A percentile compares a stretch with the other conserved stretches of the same genome.
phyloP scores from a whole-genome alignment of 306 rosid genomes.

The Inga leiocalycina region DNA sequence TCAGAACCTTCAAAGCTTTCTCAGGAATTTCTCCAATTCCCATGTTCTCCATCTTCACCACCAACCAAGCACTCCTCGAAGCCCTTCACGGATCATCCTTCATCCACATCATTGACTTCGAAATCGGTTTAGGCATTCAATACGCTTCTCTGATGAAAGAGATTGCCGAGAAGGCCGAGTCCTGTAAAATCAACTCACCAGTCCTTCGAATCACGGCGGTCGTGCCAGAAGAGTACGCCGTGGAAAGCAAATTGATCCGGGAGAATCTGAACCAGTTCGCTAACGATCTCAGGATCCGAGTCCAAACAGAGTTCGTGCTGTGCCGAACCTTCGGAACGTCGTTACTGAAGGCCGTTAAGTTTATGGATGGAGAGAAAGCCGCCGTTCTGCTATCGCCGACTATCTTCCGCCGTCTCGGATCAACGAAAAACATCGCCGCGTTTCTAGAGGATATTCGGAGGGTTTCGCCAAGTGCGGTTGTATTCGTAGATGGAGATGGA shows the following conservation, averaged over 20 bases:
- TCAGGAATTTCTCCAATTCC: conserved; percentile 77
- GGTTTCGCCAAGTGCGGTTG: conserved; percentile 66
- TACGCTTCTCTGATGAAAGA: conserved; percentile 89
- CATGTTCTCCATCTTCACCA: conserved; percentile 85
- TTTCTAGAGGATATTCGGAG: conserved; percentile 57
- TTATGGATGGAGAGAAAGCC: conserved; percentile 72
- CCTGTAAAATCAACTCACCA: conserved; percentile 39
- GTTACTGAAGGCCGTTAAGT: conserved; percentile 65
- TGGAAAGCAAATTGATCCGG: conserved; percentile 55
- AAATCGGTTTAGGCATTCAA: conserved; percentile 82
- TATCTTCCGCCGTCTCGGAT: conserved; percentile 60
- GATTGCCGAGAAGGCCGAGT: conserved; percentile 61
- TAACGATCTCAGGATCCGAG: conserved; percentile 64
- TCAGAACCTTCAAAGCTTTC: conserved; percentile 69
- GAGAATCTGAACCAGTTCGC: conserved; percentile 79
- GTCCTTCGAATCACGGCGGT: conserved; percentile 71
- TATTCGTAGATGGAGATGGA: conserved; percentile 75
- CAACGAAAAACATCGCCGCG: conserved; percentile 28
- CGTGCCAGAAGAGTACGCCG: conserved; percentile 68
- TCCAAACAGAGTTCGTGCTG: conserved; percentile 62
- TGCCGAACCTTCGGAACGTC: conserved; percentile 56
- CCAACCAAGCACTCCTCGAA: conserved; percentile 85
- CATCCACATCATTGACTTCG: conserved; percentile 83
- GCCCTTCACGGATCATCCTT: conserved; percentile 50
- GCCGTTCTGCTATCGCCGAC: conserved; percentile 70